Evolutionary conservation across 768 basidiomycete genomes (phyloP), one percentile per base, ranked within the genome.

Genomic region (Collybiopsis luxurians): DNA sequence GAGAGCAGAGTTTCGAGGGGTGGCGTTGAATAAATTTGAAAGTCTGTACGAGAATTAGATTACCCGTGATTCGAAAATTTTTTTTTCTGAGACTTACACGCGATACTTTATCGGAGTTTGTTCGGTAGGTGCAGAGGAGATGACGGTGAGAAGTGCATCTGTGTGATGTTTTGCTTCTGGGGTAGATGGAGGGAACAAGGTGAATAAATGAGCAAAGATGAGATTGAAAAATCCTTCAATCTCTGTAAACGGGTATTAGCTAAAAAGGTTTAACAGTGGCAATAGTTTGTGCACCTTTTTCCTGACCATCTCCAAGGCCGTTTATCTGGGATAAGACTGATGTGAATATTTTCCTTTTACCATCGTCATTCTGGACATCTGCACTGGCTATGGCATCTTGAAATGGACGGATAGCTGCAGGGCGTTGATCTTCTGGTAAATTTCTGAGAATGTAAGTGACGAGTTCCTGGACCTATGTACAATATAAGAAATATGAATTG

Each of bases 221-320:
- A 93, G 78, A 70, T 92, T 92, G 78, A 92, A 93, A 70, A 92
- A 93, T 19, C 92, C 92, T 73, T 93, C 90, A 60, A 85, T 84
- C 73, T 94, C 88, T 90, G 67, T 11, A 42, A 21, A 30, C 53
- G 28, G 28, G 39, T 64, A 42, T 44, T 60, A 21, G 12, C 50
- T 26, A n/a, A 28, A 45, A 51, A 53, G 42, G 46, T n/a, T n/a
- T n/a, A 39, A 2, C 49, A 56, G 23, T 44, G 26, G 26, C n/a
- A 53, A 40, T 15, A 47, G 17, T 23, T 12, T 24, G 52, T 55
- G 46, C 63, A 88, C 92, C 92, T 75, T 83, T 84, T 60, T 92
- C 91, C 17, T 80, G 75, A 38, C 92, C 91, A 34, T 90, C 88
- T 28, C 92, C 91, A 17, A 92, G 65, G 2, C 81, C 76, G 61